These are phyloP conservation scores for Leptographium procerum DNA, from an alignment of 2,329 filamentous ascomycete species.

Conservation along the genomic window DNA sequence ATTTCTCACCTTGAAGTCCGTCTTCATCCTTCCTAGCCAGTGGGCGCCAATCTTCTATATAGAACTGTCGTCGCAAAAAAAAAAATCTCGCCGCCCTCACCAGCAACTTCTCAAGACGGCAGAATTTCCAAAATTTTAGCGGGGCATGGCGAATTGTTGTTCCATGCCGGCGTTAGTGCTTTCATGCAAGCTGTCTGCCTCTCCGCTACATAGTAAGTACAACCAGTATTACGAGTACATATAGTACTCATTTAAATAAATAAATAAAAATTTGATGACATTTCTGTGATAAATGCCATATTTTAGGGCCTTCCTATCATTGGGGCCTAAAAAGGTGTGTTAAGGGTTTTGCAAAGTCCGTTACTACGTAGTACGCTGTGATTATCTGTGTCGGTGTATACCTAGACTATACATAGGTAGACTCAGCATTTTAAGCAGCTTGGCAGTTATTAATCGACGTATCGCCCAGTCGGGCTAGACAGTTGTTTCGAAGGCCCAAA, in stretches of 20 bases:
- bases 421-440: too few species aligned
- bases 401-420: too few species aligned
- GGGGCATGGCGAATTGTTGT: background rate
- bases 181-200: background rate
- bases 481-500: background rate
- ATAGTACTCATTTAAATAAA: too few species aligned
- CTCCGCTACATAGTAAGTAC: background rate
- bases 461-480: constrained; percentile 4
- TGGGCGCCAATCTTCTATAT: background rate
- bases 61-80: constrained; percentile 5
- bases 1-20: constrained; percentile 74
- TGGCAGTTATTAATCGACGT: too few species aligned
- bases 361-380: too few species aligned
- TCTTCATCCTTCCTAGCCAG: constrained; percentile 70
- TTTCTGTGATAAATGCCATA: too few species aligned
- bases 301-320: too few species aligned
- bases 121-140: constrained; percentile 1
- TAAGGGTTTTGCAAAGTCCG: too few species aligned
- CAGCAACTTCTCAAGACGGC: background rate
- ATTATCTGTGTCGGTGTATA: too few species aligned
- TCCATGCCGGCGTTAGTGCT: background rate
- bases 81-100: constrained; percentile 3
- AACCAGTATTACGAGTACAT: too few species aligned
- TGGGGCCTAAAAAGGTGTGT: too few species aligned
- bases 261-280: too few species aligned